Conservation (phyloP, 257 asterid genomes). For the Lycium ferocissimum region DNA sequence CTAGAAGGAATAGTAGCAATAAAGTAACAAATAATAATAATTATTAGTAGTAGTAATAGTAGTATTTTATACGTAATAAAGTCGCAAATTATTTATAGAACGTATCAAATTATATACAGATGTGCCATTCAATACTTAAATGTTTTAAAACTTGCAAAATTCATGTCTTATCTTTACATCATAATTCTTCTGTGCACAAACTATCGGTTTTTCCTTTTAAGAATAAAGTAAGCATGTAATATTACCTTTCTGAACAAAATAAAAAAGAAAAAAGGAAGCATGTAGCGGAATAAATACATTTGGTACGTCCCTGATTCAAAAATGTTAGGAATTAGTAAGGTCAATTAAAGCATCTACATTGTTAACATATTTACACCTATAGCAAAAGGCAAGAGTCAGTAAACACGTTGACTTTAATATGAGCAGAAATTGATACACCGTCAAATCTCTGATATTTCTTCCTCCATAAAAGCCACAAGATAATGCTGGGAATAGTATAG, state of each 20-base stretch:
- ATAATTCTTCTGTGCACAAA: conserved; percentile 5
- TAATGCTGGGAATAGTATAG: not conserved
- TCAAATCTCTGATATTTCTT: not conserved
- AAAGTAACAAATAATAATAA: not conserved
- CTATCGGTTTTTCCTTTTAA: not conserved
- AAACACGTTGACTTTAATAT: not conserved
- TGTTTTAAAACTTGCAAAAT: conserved; percentile 16
- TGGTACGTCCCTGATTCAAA: not conserved
- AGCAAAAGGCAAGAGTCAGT: not conserved
- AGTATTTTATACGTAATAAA: not conserved
- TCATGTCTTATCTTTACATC: not conserved
- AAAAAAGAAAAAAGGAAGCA: not conserved
- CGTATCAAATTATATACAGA: not conserved
- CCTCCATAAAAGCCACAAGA: conserved; percentile 7
- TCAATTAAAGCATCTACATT: not conserved
- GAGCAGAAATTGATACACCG: not conserved
- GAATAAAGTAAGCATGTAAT: not conserved
- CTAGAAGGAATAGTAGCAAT: not conserved
- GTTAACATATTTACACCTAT: not conserved
- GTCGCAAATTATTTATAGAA: conserved; percentile 11
- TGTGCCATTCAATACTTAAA: not conserved
- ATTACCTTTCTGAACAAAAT: not conserved
- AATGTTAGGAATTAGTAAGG: not conserved
- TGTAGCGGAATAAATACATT: not conserved
- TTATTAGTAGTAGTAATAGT: not conserved